A percentile compares a stretch with the other conserved stretches of the same genome.
These are phyloP conservation scores for Aspergillus hancockii DNA, from an alignment of 495 filamentous ascomycete species.

Conservation along the genomic window DNA sequence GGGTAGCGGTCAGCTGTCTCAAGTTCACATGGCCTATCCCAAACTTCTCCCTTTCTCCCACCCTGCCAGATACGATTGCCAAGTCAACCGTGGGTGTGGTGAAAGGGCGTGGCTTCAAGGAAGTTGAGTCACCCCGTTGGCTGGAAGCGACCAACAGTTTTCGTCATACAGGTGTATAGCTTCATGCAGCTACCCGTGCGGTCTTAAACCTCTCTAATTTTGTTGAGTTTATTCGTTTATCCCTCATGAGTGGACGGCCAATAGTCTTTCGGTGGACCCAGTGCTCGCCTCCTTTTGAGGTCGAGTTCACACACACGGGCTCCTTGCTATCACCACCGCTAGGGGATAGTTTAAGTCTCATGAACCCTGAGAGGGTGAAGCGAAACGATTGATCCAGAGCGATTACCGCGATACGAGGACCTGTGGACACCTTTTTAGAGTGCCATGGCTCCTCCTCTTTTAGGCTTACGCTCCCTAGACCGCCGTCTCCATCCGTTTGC, in stretches of 20 bases:
- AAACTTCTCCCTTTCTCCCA: not conserved
- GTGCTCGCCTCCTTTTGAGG: conserved; percentile 16
- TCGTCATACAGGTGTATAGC: conserved; percentile 33
- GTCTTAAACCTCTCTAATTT: conserved; percentile 40
- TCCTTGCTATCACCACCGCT: conserved; percentile 11
- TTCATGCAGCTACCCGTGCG: conserved; percentile 40
- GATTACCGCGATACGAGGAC: conserved; percentile 8
- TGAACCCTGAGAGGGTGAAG: conserved; percentile 10
- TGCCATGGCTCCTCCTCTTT: conserved; percentile 10
- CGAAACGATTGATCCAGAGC: not conserved
- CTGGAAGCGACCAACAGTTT: too few species aligned
- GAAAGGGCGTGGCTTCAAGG: not conserved
- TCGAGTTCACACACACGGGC: conserved; percentile 22
- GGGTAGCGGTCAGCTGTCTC: conserved; percentile 1
- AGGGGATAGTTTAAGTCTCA: conserved; percentile 7
- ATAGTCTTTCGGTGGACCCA: conserved; percentile 32
- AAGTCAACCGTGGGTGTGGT: not conserved
- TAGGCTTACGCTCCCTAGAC: conserved; percentile 18
- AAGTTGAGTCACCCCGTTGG: conserved; percentile 16
- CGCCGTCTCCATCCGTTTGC: conserved; percentile 36
- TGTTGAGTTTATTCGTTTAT: conserved; percentile 18
- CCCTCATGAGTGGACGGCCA: conserved; percentile 9
- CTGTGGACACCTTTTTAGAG: conserved; percentile 10
- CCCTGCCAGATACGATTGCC: not conserved
- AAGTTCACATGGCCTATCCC: not conserved